phyloP scores from a whole-genome alignment of 768 basidiomycete species.

The Daedaleopsis nitida region DNA sequence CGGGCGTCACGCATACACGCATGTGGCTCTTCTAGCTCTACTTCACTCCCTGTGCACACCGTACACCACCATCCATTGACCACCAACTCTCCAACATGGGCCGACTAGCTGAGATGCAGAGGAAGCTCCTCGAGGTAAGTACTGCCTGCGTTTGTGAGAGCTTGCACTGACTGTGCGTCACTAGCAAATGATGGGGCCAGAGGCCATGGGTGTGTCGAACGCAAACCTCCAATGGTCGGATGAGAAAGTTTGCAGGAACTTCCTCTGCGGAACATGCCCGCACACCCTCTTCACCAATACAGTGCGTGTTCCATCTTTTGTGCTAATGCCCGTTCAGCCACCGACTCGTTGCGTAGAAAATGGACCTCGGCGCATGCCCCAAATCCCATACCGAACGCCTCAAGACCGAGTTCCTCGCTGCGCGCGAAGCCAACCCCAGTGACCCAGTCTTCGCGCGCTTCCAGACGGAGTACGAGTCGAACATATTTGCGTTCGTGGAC shows the following conservation, averaged over 20 bases:
- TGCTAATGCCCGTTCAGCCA: not conserved
- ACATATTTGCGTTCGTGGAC: slow-evolving; percentile 95
- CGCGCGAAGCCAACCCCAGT: slow-evolving; percentile 70
- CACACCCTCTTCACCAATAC: slow-evolving; percentile 98
- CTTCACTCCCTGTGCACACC: no score
- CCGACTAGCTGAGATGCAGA: slow-evolving; percentile 94
- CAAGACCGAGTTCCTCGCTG: slow-evolving; percentile 86
- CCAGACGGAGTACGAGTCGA: slow-evolving; percentile 94
- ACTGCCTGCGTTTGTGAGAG: slow-evolving; percentile 28
- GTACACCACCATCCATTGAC: not conserved
- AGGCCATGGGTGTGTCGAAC: slow-evolving; percentile 96
- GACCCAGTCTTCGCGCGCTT: slow-evolving; percentile 85
- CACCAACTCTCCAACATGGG: slow-evolving; percentile 62
- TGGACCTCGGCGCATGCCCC: slow-evolving; percentile 98
- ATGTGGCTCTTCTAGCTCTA: no score
- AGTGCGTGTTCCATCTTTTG: slow-evolving; percentile 48
- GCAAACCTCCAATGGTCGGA: slow-evolving; percentile 92
- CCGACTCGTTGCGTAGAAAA: slow-evolving; percentile 67
- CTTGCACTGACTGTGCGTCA: slow-evolving; percentile 23
- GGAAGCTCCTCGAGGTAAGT: slow-evolving; percentile 78
- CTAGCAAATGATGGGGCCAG: slow-evolving; percentile 99
- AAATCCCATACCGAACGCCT: slow-evolving; percentile 95
- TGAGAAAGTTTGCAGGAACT: slow-evolving; percentile 98
- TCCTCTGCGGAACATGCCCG: slow-evolving; percentile 97
- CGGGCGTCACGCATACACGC: not conserved